Conservation (phyloP, 2,329 filamentous ascomycete genomes). For the Kalmusia sp. region DNA sequence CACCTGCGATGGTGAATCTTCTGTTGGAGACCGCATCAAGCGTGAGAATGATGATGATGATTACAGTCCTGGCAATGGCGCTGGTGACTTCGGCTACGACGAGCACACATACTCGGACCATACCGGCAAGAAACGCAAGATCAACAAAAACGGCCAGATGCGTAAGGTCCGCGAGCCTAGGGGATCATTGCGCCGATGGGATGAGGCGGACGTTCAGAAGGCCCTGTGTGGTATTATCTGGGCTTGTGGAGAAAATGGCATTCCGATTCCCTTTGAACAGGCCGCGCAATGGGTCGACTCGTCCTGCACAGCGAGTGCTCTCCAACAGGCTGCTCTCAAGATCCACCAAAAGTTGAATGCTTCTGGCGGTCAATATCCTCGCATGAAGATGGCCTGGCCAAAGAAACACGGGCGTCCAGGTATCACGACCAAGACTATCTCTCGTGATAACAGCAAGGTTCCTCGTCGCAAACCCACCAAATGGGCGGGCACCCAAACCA, state of each 20-base stretch:
- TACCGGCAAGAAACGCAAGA: conserved; percentile 24
- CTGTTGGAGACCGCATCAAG: not conserved
- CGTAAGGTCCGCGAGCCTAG: conserved; percentile 42
- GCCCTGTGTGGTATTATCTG: conserved; percentile 37
- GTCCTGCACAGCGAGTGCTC: conserved; percentile 31
- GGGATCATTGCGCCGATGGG: conserved; percentile 37
- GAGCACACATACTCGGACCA: conserved; percentile 17
- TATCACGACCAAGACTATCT: not conserved
- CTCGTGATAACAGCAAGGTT: not conserved
- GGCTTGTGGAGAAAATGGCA: conserved; percentile 36
- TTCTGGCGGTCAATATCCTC: conserved; percentile 6
- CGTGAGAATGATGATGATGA: not conserved
- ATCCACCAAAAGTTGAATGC: conserved; percentile 22
- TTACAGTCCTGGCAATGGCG: not conserved
- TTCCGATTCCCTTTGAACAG: conserved; percentile 39
- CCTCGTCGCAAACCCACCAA: conserved; percentile 9
- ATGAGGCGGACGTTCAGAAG: conserved; percentile 35
- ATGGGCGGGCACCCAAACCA: not conserved
- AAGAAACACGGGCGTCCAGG: not conserved
- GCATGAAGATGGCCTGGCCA: conserved; percentile 13
- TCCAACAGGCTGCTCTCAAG: conserved; percentile 45
- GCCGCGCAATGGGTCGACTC: conserved; percentile 33
- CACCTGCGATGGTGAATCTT: too few species aligned
- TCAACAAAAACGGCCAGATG: conserved; percentile 34
- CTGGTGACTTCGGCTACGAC: not conserved